phyloP scores from a whole-genome alignment of 176 grass and related monocot species.

The Ensete ventricosum region DNA sequence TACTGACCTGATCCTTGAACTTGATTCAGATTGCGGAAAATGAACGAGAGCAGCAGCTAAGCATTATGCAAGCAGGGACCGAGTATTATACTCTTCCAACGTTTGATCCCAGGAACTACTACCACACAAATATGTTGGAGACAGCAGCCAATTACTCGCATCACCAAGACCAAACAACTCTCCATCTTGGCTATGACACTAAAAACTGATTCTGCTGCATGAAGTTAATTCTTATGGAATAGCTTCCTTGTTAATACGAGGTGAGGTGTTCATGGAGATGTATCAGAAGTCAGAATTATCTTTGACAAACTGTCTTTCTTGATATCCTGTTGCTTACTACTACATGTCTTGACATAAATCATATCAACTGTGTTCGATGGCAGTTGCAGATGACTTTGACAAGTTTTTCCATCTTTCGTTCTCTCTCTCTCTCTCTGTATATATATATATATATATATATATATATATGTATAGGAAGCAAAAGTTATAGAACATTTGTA shows the following conservation, averaged over 20 bases:
- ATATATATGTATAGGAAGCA: no score
- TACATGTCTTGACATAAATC: not conserved
- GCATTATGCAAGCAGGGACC: conserved; percentile 16
- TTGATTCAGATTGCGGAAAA: conserved; percentile 42
- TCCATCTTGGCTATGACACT: not conserved
- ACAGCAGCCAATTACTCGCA: not conserved
- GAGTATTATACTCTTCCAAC: conserved; percentile 22
- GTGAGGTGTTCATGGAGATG: not conserved
- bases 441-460: no score
- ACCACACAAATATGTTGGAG: conserved; percentile 26
- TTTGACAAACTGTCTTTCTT: not conserved
- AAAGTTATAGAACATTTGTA: no score
- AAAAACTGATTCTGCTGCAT: conserved; percentile 9
- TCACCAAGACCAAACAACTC: not conserved
- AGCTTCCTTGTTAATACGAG: not conserved
- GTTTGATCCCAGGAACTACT: conserved; percentile 49
- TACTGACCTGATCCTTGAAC: not conserved
- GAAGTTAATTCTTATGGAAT: not conserved
- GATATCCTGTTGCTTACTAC: not conserved
- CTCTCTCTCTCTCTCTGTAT: no score
- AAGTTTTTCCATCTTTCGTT: not conserved
- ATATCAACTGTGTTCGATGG: not conserved
- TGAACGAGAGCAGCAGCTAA: conserved; percentile 38
- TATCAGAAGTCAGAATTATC: no score
- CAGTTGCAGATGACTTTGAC: not conserved